Evolutionary conservation across 495 filamentous ascomycete species (phyloP), one percentile per base, ranked within the genome.

Genomic region (Penicillium goetzii): DNA sequence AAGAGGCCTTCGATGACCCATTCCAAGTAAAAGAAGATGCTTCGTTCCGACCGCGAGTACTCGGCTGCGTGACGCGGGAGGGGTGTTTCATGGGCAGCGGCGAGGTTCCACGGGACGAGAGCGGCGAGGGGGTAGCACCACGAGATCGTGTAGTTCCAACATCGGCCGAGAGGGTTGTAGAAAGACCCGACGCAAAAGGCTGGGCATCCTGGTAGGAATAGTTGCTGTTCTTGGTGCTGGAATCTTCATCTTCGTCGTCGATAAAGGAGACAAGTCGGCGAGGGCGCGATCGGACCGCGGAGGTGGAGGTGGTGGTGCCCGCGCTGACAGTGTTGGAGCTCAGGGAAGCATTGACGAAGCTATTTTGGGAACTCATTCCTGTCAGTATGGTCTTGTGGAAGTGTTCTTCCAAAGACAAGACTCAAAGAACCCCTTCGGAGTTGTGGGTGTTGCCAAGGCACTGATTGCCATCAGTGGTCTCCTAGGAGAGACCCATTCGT

Each of bases 351-450:
- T 82, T 76, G 77, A 61, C 64, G 54, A 75, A 69, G 70, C 74
- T 76, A 63, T 68, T 75, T 71, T 71, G 72, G 62, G 75, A 76
- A 80, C 72, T 82, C 80, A 82, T 82, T 76, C 77, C 77, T 76
- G 67, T 68, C 58, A 70, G 66, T 58, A 36, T 65, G 61, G 55
- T 53, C 62, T 34, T 34, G 47, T 55, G 34, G 66, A 64, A 54
- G 61, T 58, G 12, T 58, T 52, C n/a, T 40, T 64, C 61, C 51
- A 64, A 68, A 68, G 59, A 56, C 43, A 57, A 52, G 59, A 65
- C 61, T 69, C 58, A 40, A 73, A 65, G 66, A 63, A 66, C 68
- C 71, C 71, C 67, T 64, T 60, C 68, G 55, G 57, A 66, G 43
- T 59, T 61, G 64, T 70, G 68, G 72, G 70, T 67, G 71, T 69